These are phyloP conservation scores for Aspergillus sp. DNA, from an alignment of 2,329 filamentous ascomycete genomes.

Conservation along the genomic window DNA sequence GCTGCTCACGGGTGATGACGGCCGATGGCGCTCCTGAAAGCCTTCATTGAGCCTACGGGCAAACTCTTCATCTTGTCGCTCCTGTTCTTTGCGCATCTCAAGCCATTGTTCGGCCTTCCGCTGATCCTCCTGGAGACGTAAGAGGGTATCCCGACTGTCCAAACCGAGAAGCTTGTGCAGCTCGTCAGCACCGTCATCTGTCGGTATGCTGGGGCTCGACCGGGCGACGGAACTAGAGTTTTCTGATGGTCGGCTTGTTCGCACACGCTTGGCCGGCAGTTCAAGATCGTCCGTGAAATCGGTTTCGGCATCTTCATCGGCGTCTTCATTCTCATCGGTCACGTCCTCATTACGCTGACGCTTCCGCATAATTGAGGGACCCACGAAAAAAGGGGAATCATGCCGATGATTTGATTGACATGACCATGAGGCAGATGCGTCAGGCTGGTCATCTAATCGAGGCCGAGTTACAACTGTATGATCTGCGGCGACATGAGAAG, in stretches of 20 bases:
- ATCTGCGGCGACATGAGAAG: background rate
- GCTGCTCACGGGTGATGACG: conserved; percentile 8
- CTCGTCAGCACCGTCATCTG: conserved; percentile 10
- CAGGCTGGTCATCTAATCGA: conserved; percentile 18
- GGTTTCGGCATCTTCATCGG: conserved; percentile 2
- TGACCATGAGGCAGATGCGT: background rate
- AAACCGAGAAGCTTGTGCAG: conserved; percentile 27
- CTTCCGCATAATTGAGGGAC: conserved; percentile 12
- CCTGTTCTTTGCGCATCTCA: conserved; percentile 31
- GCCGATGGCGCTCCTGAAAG: conserved; percentile 17
- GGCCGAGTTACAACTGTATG: background rate
- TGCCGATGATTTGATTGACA: background rate
- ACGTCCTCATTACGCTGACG: conserved; percentile 8
- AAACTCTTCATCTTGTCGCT: conserved; percentile 38
- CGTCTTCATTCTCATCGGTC: background rate
- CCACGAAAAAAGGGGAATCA: conserved; percentile 5
- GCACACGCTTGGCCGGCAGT: conserved; percentile 10
- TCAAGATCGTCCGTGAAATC: conserved; percentile 11
- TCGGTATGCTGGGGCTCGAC: conserved; percentile 2
- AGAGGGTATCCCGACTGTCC: conserved; percentile 23
- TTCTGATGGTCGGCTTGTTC: conserved; percentile 2
- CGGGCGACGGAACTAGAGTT: background rate
- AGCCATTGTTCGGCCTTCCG: conserved; percentile 32
- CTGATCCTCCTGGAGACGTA: conserved; percentile 30
- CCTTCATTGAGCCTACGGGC: conserved; percentile 38